A percentile compares a stretch with the other conserved stretches of the same genome.
These are phyloP conservation scores for Claviceps sorghi DNA, from an alignment of 2,329 filamentous ascomycete species.

Conservation along the genomic window DNA sequence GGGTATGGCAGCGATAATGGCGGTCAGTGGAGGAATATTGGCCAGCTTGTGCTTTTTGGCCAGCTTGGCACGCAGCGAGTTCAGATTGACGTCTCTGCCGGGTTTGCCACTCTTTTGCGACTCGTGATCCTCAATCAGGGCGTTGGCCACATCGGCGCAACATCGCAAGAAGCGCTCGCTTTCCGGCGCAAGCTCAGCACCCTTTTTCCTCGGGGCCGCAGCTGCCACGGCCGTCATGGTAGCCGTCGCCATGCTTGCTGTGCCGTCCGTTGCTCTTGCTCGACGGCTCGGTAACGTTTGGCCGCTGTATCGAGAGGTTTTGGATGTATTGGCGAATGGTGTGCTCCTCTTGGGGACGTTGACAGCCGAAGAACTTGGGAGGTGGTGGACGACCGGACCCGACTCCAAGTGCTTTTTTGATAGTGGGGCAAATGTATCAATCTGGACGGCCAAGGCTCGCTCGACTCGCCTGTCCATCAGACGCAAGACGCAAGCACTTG, in stretches of 20 bases:
- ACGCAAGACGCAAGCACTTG: too few species aligned
- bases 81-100: conserved; percentile 83
- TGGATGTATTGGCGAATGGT: not conserved
- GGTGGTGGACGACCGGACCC: too few species aligned
- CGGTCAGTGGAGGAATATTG: conserved; percentile 80
- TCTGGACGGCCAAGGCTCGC: too few species aligned
- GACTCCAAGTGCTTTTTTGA: not conserved
- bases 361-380: not conserved
- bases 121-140: conserved; percentile 89
- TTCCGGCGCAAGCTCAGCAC: conserved; percentile 68
- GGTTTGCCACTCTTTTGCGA: conserved; percentile 58
- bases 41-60: conserved; percentile 85
- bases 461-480: too few species aligned
- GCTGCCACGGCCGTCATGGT: conserved; percentile 51
- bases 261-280: not conserved
- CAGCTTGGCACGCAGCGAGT: conserved; percentile 70
- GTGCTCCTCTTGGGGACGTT: not conserved
- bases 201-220: conserved; percentile 57
- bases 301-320: not conserved
- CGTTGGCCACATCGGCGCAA: conserved; percentile 89
- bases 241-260: conserved; percentile 24
- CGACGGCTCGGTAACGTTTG: not conserved
- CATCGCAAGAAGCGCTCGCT: conserved; percentile 89
- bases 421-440: conserved; percentile 1
- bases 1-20: conserved; percentile 96